Evolutionary conservation across 208 protist species (phyloP), one percentile per base, ranked within the genome.

Genomic region (Balamuthia mandrillaris): DNA sequence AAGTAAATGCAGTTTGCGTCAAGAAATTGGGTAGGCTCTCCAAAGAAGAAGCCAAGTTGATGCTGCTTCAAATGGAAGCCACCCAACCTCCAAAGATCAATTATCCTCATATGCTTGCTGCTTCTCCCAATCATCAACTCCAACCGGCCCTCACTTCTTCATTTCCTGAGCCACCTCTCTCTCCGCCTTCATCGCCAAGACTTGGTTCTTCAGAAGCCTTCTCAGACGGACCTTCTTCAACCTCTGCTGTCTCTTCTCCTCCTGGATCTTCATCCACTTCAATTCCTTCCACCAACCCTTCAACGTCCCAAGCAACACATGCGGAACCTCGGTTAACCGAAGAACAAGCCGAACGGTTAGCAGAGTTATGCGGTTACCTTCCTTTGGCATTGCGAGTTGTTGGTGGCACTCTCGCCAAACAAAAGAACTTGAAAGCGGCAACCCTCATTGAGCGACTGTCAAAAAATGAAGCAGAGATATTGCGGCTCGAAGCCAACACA

Each of bases 1-100:
- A 77, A 35, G 35, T 77, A 12, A 44, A 44, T 14, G 66, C 66
- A 27, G 66, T 54, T 24, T 77, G 66, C 45, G 66, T 77, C 27
- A 77, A 77, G 45, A 77, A 77, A 44, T 44, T 77, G n/a, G 66
- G 66, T 44, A 47, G 39, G 66, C 66, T 77, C 27, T 56, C 66
- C 1, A 35, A 24, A 35, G 27, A 24, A 27, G 66, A 77, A 35
- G 66, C 66, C 39, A 77, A 39, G 31, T 35, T 44, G 41, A 77
- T 77, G 66, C 29, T 77, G 14, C 39, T 42, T 35, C 66, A 77
- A 35, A 77, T 54, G 27, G 66, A 77, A 18, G 49, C 18, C n/a
- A 56, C 49, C n/a, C 18, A 56, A 56, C 18, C n/a, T 56, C n/a
- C n/a, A 56, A 56, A n/a, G 49, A 56, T 56, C 49, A 56, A n/a